Base-by-base conservation (phyloP, 1,284 basidiomycete genomes). In the Papiliotrema laurentii region DNA sequence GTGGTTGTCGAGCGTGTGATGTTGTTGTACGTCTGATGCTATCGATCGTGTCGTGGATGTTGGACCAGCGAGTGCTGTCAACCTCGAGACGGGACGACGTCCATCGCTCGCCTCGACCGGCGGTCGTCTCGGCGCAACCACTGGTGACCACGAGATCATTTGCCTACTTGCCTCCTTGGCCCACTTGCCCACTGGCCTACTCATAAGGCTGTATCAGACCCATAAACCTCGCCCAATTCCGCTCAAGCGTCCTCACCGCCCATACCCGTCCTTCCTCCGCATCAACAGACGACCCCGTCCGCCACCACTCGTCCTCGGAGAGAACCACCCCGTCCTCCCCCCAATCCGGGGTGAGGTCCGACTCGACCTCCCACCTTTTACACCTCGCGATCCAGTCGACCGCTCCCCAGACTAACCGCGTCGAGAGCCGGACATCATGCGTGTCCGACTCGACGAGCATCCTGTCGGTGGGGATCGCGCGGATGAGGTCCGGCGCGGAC, bases 381-480 rank as follows among this genome's bases (percentile, higher is more conserved):
- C 55, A 58, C 26, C 38, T 47, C 0, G 63, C 61, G 9, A 74
- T 60, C 72, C 72, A 74, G 9, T 53, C 56, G 3, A 57, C 51
- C 1, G 66, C 64, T 1, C 58, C 69, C 71, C 71, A 74, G 0
- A 73, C 71, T 14, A 67, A 41, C 11, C 57, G 34, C 4, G 59
- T 56, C 7, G 53, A 62, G 24, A 63, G 43, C 11, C 54, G 33
- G 9, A 71, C 63, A 46, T 72, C 64, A 47, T 71, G 63, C 22
- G 65, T 65, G 53, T 78, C 76, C 21, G 64, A 68, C 50, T 78
- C 76, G 6, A 77, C 63, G 5, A 78, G 54, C 9, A 78, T 50
- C 18, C 72, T 51, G n/a, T 71, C 60, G 3, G 53, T 46, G 18
- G 64, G 58, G 22, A 74, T 66, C 2, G 65, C 47, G 13, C 58